phyloP scores from a whole-genome alignment of 2,329 filamentous ascomycete genomes.

The Trichoderma lentiforme region DNA sequence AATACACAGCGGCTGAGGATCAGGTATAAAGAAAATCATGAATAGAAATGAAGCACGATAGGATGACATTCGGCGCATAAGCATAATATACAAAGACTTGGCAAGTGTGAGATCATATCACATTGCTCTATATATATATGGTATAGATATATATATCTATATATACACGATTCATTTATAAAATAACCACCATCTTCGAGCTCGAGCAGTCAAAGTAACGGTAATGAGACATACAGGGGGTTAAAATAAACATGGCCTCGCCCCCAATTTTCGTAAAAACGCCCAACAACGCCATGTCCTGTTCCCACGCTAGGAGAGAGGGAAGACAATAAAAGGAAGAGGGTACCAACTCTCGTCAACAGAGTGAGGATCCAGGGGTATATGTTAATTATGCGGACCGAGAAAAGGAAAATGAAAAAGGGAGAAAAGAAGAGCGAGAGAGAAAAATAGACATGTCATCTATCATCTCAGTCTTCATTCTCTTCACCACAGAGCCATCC shows the following conservation, averaged over 20 bases:
- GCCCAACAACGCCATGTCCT: conserved; percentile 11
- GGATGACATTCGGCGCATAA: neutral
- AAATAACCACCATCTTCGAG: neutral
- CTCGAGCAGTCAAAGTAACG: neutral
- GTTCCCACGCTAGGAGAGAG: neutral
- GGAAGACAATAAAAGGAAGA: neutral
- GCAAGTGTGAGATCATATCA: neutral
- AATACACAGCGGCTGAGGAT: too few species aligned
- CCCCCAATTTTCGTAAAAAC: neutral
- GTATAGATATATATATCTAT: neutral
- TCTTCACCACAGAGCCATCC: conserved; percentile 35
- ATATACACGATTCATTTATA: neutral
- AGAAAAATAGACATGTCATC: too few species aligned
- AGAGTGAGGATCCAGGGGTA: conserved; percentile 13
- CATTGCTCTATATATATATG: neutral
- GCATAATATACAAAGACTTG: neutral
- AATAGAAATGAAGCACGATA: conserved; percentile 2
- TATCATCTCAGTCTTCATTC: too few species aligned
- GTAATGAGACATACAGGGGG: neutral
- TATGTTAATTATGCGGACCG: conserved; percentile 6
- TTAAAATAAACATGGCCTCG: neutral
- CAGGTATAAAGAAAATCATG: neutral
- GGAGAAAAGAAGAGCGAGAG: too few species aligned
- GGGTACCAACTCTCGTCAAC: neutral
- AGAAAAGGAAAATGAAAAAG: too few species aligned